Conservation (phyloP, 352 stramenopile species). For the Phytophthora niederhauseri region DNA sequence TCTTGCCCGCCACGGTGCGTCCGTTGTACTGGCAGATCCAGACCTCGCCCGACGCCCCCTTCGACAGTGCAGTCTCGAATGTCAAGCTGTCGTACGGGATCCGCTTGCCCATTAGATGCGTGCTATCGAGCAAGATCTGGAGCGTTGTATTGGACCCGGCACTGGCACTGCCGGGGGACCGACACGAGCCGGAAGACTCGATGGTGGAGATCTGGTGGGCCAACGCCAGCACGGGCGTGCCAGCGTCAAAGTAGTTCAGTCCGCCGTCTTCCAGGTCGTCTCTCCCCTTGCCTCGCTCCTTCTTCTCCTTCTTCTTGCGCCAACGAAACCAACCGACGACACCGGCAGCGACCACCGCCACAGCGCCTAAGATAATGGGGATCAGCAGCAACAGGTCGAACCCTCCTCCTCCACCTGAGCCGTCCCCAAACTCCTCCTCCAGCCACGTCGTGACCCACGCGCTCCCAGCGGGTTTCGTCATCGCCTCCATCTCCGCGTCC, state of each 20-base stretch:
- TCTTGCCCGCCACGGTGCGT: conserved; percentile 49
- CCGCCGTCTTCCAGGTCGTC: not conserved
- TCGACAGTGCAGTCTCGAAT: conserved; percentile 16
- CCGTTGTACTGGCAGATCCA: conserved; percentile 49
- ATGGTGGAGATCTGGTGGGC: not conserved
- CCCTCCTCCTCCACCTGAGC: not conserved
- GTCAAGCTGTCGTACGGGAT: conserved; percentile 21
- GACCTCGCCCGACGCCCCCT: conserved; percentile 43
- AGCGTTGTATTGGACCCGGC: conserved; percentile 26
- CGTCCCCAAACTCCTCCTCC: conserved; percentile 18
- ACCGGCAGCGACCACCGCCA: not conserved
- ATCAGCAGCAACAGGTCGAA: conserved; percentile 24
- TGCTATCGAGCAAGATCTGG: conserved; percentile 19
- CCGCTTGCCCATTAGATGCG: conserved; percentile 22
- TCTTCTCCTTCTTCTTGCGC: not conserved
- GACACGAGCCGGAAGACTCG: not conserved
- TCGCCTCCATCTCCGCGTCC: conserved; percentile 16
- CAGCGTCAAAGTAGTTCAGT: not conserved
- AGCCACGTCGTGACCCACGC: conserved; percentile 30
- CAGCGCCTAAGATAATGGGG: not conserved
- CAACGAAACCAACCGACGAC: conserved; percentile 2
- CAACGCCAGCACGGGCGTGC: not conserved
- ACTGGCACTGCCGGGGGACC: conserved; percentile 1
- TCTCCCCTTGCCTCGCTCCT: not conserved
- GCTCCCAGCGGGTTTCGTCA: conserved; percentile 27